phyloP scores from a whole-genome alignment of 2,329 filamentous ascomycete genomes.

The Arthrobotrys sphaeroides region DNA sequence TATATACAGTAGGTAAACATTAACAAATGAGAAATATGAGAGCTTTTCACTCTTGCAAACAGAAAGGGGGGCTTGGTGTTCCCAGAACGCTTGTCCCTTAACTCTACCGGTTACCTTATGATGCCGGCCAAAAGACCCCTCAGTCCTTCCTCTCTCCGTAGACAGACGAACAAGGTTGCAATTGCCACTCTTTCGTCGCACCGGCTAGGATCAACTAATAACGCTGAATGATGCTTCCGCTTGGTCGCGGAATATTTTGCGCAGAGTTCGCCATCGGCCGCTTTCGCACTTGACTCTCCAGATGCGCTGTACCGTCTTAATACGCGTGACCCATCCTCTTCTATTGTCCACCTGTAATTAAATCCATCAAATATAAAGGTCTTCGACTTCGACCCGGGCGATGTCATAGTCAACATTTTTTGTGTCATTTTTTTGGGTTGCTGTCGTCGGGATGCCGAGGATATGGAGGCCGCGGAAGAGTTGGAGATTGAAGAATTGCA shows the following conservation, averaged over 20 bases:
- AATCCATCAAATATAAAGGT: constrained; percentile 30
- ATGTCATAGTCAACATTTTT: constrained; percentile 51
- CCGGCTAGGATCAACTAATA: constrained; percentile 46
- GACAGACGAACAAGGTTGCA: constrained; percentile 40
- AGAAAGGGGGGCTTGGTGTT: neutral
- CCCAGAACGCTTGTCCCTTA: neutral
- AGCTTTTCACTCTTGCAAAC: neutral
- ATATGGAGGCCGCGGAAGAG: constrained; percentile 37
- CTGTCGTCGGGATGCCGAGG: constrained; percentile 31
- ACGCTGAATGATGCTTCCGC: constrained; percentile 32
- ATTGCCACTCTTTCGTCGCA: constrained; percentile 52
- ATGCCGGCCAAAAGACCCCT: constrained; percentile 47
- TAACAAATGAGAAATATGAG: neutral
- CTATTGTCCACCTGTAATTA: constrained; percentile 40
- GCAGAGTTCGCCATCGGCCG: constrained; percentile 34
- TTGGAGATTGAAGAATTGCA: constrained; percentile 48
- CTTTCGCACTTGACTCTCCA: constrained; percentile 21
- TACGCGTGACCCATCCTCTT: constrained; percentile 37
- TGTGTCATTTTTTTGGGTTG: constrained; percentile 48
- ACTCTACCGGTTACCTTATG: constrained; percentile 19
- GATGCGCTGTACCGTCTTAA: constrained; percentile 33
- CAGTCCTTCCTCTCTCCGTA: constrained; percentile 41
- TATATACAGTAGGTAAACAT: constrained; percentile 22
- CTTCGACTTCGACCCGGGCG: constrained; percentile 34
- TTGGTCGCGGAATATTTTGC: constrained; percentile 47